Evolutionary conservation across 352 stramenopile genomes (phyloP), one percentile per base, ranked within the genome.

Genomic region (Saprolegnia diclina): DNA sequence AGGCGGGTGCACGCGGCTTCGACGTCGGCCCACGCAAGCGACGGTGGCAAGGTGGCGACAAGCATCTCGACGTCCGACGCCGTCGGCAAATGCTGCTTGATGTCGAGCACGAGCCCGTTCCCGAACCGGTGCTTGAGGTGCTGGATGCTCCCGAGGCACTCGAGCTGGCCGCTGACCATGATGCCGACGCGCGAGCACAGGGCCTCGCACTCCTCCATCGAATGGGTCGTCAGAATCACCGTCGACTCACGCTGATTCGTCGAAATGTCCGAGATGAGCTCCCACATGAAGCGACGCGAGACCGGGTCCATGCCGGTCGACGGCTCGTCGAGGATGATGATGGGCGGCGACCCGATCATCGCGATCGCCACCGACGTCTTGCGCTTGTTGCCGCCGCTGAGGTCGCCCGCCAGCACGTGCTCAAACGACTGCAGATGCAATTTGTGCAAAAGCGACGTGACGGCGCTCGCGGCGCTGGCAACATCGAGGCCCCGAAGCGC

Each of bases 361-460:
- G 97, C 96, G 72, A 97, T 97, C 13, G 96, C 97, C 14, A 99
- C 86, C 67, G 85, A 98, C 6, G 99, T 83, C 75, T 99, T 99
- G 59, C 97, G 88, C 74, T 99, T 99, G 84, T 99, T 99, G 29
- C 92, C 95, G 26, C 96, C 96, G 42, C 84, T 96, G 45, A 97
- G 73, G 16, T 71, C 88, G 0, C 79, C 81, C 0, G 82, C 80
- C 5, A 94, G 80, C 57, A 92, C 92, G 56, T 78, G 44, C 42
- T 80, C 81, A 46, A 93, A 93, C 5, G 24, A 38, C 29, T 77
- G 37, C 16, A 93, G 81, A 24, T 90, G 71, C 50, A 93, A 73
- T 57, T 90, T 79, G 0, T 55, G 63, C 5, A 93, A 55, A 40
- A 87, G 68, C 6, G 81, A 71, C 21, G 74, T 50, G 1, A 95